A percentile compares a stretch with the other conserved stretches of the same genome.
phyloP scores from a whole-genome alignment of 306 rosid species.

The Rosa multiflora region DNA sequence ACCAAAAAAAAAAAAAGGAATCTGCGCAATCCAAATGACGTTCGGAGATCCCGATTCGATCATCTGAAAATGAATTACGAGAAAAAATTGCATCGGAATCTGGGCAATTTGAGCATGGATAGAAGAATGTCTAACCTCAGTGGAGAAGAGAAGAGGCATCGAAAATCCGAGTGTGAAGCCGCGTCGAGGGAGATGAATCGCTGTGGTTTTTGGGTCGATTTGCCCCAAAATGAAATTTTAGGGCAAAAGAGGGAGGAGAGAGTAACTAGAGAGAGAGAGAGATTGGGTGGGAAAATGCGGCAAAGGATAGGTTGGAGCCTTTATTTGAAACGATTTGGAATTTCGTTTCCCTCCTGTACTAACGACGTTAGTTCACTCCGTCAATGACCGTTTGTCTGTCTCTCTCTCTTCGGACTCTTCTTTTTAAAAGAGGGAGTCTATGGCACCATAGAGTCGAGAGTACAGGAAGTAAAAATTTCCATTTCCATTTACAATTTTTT shows the following conservation, averaged over 20 bases:
- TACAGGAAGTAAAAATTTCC: no score
- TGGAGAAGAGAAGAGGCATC: constrained; percentile 5
- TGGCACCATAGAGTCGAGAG: no score
- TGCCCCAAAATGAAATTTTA: constrained; percentile 1
- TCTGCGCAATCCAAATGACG: neutral
- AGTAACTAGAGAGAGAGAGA: neutral
- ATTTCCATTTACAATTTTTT: no score
- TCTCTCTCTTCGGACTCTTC: neutral
- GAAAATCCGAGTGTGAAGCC: neutral
- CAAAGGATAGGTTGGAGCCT: neutral
- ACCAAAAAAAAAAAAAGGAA: neutral
- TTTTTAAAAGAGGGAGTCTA: no score
- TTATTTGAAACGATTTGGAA: constrained; percentile 28
- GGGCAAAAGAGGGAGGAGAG: constrained; percentile 13
- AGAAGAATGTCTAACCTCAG: constrained; percentile 11
- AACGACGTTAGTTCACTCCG: constrained; percentile 35
- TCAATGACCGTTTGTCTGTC: constrained; percentile 16
- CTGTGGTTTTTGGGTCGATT: constrained; percentile 1
- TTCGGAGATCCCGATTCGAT: neutral
- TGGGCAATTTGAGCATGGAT: neutral
- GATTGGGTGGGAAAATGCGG: constrained; percentile 6
- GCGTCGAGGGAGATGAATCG: constrained; percentile 1
- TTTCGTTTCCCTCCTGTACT: constrained; percentile 58
- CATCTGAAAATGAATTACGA: neutral
- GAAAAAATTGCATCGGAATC: neutral